Evolutionary conservation across 805 yeast genomes (phyloP).

Genomic region (Tetrapisispora taiwanensis): DNA sequence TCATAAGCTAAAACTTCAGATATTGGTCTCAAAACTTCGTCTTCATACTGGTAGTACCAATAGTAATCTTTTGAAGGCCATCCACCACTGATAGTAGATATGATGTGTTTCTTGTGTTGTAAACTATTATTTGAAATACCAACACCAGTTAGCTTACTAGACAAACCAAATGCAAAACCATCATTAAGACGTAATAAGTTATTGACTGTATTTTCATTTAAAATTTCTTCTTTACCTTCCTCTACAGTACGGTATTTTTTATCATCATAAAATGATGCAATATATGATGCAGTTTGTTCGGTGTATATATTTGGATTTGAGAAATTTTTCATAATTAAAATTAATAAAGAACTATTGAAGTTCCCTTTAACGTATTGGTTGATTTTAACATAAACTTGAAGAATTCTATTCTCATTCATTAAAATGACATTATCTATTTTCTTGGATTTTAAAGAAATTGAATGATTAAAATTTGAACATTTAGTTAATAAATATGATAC

Average conservation of each 20-base stretch:
- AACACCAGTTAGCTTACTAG: conserved; percentile 36
- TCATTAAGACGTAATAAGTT: conserved; percentile 26
- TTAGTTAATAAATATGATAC: conserved; percentile 42
- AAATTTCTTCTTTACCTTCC: conserved; percentile 8
- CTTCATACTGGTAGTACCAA: conserved; percentile 31
- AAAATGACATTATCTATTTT: conserved; percentile 26
- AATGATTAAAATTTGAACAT: conserved; percentile 27
- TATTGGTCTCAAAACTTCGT: conserved; percentile 29
- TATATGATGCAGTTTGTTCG: conserved; percentile 7
- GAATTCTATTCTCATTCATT: conserved; percentile 34
- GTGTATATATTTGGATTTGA: conserved; percentile 35
- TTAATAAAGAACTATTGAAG: conserved; percentile 34
- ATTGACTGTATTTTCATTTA: conserved; percentile 14
- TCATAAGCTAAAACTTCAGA: conserved; percentile 35
- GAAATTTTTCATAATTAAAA: conserved; percentile 33
- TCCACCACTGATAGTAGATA: conserved; percentile 20
- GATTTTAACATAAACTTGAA: conserved; percentile 36
- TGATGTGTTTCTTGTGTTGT: conserved; percentile 11
- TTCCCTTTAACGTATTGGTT: conserved; percentile 26
- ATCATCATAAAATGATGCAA: conserved; percentile 7
- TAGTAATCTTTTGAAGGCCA: conserved; percentile 21
- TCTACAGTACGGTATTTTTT: conserved; percentile 13
- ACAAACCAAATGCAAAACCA: conserved; percentile 42
- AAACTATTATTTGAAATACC: conserved; percentile 32
- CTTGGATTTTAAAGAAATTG: conserved; percentile 19